Percentiles rank a stretch among this genome's conserved stretches.
phyloP scores from a whole-genome alignment of 495 filamentous ascomycete species.

The Ascodesmis nigricans region DNA sequence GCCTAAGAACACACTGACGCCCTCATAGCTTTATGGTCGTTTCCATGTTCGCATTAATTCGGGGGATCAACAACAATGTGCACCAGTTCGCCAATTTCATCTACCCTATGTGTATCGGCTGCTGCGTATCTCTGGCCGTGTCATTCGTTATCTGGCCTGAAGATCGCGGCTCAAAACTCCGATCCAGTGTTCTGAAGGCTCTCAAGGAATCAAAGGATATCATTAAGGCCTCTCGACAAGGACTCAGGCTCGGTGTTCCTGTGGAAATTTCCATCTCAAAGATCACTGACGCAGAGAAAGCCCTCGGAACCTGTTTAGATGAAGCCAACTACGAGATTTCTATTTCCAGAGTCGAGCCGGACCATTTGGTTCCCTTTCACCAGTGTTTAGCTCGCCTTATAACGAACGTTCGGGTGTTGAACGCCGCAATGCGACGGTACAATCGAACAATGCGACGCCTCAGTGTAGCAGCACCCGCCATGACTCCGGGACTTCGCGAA shows the following conservation, averaged over 20 bases:
- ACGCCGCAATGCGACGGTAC: conserved; percentile 16
- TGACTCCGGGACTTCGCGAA: too few relatives aligned
- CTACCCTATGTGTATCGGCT: conserved; percentile 16
- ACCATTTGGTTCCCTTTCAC: conserved; percentile 11
- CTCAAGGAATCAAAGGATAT: conserved; percentile 8
- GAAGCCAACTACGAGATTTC: conserved; percentile 20
- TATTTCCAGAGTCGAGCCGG: conserved; percentile 13
- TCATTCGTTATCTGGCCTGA: conserved; percentile 16
- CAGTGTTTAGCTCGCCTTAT: conserved; percentile 8
- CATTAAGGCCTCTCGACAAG: conserved; percentile 7
- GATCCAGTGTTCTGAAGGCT: conserved; percentile 7
- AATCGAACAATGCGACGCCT: conserved; percentile 8
- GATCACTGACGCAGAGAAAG: conserved; percentile 13
- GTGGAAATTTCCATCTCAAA: conserved; percentile 11
- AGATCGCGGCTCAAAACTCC: conserved; percentile 16
- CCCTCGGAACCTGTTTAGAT: conserved; percentile 10
- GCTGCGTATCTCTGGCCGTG: conserved; percentile 13
- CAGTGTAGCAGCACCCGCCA: too few relatives aligned
- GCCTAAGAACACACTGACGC: too few relatives aligned
- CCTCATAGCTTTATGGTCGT: conserved; percentile 20
- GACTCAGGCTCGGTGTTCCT: conserved; percentile 5
- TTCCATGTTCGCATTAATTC: conserved; percentile 22
- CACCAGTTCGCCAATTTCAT: conserved; percentile 15
- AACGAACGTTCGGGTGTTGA: conserved; percentile 13
- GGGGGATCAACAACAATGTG: conserved; percentile 14